These are phyloP conservation scores for Neoboletus subvelutipes DNA, from an alignment of 768 basidiomycete species.

Conservation along the genomic window DNA sequence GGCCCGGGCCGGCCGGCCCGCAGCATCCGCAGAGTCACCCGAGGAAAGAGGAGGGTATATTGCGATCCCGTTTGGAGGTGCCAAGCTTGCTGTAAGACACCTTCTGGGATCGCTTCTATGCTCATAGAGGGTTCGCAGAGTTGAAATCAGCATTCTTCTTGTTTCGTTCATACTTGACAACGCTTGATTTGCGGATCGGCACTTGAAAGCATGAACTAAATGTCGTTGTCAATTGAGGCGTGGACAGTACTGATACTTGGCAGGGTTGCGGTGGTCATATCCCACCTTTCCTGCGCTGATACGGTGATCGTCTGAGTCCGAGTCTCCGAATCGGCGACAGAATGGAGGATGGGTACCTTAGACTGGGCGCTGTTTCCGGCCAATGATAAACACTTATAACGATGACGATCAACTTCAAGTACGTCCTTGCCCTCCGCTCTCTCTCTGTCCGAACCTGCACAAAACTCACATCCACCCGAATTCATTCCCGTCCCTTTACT, in stretches of 20 bases:
- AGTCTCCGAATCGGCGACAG: constrained; percentile 2
- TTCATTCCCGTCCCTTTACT: neutral
- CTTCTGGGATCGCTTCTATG: neutral
- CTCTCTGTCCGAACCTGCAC: neutral
- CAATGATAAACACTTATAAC: neutral
- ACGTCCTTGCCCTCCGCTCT: neutral
- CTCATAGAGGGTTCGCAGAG: neutral
- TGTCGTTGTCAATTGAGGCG: too few species aligned
- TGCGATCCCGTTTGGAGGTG: too few species aligned
- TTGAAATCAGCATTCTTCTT: too few species aligned
- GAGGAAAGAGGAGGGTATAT: neutral
- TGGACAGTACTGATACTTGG: too few species aligned
- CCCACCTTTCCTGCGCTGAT: neutral
- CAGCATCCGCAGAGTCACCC: neutral
- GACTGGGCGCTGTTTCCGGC: too few species aligned
- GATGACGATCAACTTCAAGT: constrained; percentile 3
- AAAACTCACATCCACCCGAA: neutral
- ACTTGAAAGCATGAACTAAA: too few species aligned
- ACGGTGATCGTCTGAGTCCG: neutral
- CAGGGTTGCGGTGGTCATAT: too few species aligned
- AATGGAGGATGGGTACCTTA: too few species aligned
- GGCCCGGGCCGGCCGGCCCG: too few species aligned
- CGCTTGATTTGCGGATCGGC: too few species aligned
- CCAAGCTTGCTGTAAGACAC: neutral
- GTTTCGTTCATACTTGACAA: neutral